phyloP scores from a whole-genome alignment of 495 filamentous ascomycete species.

The Penicillium antarcticum region DNA sequence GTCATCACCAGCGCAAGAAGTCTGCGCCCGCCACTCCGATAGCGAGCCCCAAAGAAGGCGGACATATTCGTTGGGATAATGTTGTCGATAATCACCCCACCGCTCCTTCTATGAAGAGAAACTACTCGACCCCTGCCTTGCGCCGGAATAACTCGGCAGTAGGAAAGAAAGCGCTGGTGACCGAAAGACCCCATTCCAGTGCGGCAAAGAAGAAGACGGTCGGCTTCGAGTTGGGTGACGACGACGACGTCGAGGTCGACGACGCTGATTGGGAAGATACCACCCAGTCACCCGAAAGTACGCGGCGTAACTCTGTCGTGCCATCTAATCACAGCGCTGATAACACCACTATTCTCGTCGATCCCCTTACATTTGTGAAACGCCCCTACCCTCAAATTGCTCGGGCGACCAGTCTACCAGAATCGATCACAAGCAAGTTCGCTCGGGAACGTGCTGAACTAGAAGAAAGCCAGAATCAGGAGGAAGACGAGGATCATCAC shows the following conservation, averaged over 20 bases:
- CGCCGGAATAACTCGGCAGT: constrained; percentile 34
- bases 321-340: constrained; percentile 40
- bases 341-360: constrained; percentile 38
- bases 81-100: constrained; percentile 27
- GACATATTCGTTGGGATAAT: constrained; percentile 44
- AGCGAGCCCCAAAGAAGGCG: constrained; percentile 34
- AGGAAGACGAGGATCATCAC: constrained; percentile 13
- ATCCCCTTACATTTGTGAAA: constrained; percentile 48
- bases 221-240: constrained; percentile 46
- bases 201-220: constrained; percentile 46
- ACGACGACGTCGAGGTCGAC: constrained; percentile 43
- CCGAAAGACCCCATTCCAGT: constrained; percentile 35
- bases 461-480: constrained; percentile 14
- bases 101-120: constrained; percentile 40
- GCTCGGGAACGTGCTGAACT: constrained; percentile 18
- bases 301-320: constrained; percentile 43
- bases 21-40: constrained; percentile 46
- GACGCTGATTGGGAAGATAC: constrained; percentile 51
- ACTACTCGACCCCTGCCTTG: constrained; percentile 42
- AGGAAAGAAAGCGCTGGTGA: constrained; percentile 37
- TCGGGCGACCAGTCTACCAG: constrained; percentile 45
- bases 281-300: constrained; percentile 50
- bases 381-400: constrained; percentile 43
- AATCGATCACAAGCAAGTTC: constrained; percentile 37
- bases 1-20: constrained; percentile 48